Conservation (phyloP, 495 filamentous ascomycete genomes). For the Talaromyces stipitatus region DNA sequence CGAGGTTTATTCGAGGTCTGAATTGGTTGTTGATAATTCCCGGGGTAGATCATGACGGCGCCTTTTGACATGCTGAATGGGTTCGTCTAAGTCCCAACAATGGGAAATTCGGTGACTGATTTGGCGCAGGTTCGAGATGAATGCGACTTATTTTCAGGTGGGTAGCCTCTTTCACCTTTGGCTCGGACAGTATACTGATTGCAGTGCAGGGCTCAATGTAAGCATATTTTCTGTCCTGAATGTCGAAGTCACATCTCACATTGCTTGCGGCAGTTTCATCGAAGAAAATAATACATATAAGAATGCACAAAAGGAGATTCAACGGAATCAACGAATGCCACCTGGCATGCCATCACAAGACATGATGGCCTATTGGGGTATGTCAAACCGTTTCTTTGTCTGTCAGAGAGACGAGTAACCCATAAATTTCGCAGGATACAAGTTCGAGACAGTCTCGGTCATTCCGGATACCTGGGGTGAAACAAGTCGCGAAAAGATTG, state of each 20-base stretch:
- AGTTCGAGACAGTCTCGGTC: constrained; percentile 84
- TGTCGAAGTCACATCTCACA: constrained; percentile 1
- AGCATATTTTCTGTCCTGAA: constrained; percentile 16
- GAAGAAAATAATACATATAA: constrained; percentile 80
- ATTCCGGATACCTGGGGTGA: constrained; percentile 65
- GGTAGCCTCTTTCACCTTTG: constrained; percentile 14
- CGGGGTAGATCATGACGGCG: constrained; percentile 65
- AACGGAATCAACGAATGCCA: constrained; percentile 42
- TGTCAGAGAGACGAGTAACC: not conserved
- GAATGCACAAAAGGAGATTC: constrained; percentile 42
- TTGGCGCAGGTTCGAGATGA: constrained; percentile 78
- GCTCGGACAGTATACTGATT: constrained; percentile 12
- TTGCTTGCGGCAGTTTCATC: constrained; percentile 58
- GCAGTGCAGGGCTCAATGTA: constrained; percentile 67
- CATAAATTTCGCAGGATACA: constrained; percentile 60
- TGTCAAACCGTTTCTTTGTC: not conserved
- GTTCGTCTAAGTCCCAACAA: constrained; percentile 34
- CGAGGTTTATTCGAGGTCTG: not conserved
- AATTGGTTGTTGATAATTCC: not conserved
- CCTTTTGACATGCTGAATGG: constrained; percentile 77
- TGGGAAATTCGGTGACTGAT: constrained; percentile 5
- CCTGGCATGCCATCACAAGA: constrained; percentile 54
- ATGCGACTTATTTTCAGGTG: constrained; percentile 85
- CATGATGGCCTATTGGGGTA: constrained; percentile 60
- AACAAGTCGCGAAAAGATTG: constrained; percentile 65